These are phyloP conservation scores for Cercospora brassicicola DNA, from an alignment of 2,329 filamentous ascomycete species.

Conservation along the genomic window DNA sequence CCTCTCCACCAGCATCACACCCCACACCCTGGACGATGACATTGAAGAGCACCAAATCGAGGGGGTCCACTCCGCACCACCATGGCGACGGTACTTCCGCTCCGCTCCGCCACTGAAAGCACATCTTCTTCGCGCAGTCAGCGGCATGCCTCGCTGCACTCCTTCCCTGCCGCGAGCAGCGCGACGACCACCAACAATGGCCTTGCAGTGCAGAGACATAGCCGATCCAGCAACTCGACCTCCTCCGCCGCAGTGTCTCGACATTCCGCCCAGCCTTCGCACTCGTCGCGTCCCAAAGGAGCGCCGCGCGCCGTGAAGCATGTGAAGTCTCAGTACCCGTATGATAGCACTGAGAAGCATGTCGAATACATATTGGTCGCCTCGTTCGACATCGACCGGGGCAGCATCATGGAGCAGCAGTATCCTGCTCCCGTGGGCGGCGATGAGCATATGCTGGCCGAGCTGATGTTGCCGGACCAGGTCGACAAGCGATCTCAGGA, in stretches of 20 bases:
- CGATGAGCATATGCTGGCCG: conserved; percentile 95
- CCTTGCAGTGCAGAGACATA: conserved; percentile 41
- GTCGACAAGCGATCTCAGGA: conserved; percentile 92
- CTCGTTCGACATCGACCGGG: conserved; percentile 94
- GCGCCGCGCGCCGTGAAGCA: conserved; percentile 23
- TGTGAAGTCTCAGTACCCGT: conserved; percentile 52
- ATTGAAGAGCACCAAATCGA: background rate
- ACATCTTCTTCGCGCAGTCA: conserved; percentile 25
- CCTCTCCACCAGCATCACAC: background rate
- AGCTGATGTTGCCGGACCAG: conserved; percentile 97
- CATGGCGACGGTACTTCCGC: conserved; percentile 38
- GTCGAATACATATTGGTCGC: conserved; percentile 98
- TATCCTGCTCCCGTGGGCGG: conserved; percentile 93
- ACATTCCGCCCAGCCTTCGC: conserved; percentile 12
- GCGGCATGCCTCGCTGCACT: conserved; percentile 46
- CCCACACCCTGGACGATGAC: background rate
- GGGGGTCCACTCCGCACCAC: background rate
- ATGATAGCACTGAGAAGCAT: conserved; percentile 69
- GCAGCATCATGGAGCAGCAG: conserved; percentile 97
- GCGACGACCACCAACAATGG: conserved; percentile 32
- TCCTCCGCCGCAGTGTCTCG: conserved; percentile 10
- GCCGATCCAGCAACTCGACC: conserved; percentile 24
- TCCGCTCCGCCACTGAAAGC: conserved; percentile 35
- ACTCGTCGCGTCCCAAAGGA: conserved; percentile 13
- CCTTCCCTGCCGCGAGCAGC: conserved; percentile 40